Evolutionary conservation across 345 rosid species (phyloP), one percentile per base, ranked within the genome.

Genomic region (Eutrema japonicum): DNA sequence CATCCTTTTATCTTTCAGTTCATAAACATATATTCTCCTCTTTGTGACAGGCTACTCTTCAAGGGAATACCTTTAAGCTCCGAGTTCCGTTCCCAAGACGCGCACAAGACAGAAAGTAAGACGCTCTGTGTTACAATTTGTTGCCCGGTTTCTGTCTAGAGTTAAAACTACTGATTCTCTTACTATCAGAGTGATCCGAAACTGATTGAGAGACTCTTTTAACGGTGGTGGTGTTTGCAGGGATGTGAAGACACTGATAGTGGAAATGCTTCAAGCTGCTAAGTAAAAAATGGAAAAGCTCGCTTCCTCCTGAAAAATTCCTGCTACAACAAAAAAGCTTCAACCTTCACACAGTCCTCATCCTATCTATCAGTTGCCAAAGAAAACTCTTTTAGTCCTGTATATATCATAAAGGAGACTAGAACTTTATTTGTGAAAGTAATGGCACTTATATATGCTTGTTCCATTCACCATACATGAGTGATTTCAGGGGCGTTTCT

Each of bases 251-350:
- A 91, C 89, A 61, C 78, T 91, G 22, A 72, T 91, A 13, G 92
- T 93, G 76, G 98, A 93, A 64, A 88, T 93, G 98, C 97, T 91
- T 71, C 89, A 85, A 83, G 88, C 91, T 74, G 96, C 90, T 2
- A 32, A 47, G 33, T 8, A 6, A 59, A 60, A 35, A 60, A 68
- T 54, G 58, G 54, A 45, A 69, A 75, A 64, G 43, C 51, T 54
- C 18, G 37, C 29, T 54, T 2, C 22, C 43, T 38, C 52, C 12
- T 51, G 2, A 22, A 10, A 36, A 42, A 51, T 36, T 58, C 41
- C 61, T 41, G 36, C 33, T 12, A 72, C 69, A 22, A 9, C 53
- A 11, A 13, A 22, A 12, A 11, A 33, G 52, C 32, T 13, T 50
- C 30, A 7, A 47, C 37, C 32, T 30, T 32, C 59, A 59, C 68